Evolutionary conservation across 352 stramenopile species (phyloP).

Genomic region (Pythium aquatile): DNA sequence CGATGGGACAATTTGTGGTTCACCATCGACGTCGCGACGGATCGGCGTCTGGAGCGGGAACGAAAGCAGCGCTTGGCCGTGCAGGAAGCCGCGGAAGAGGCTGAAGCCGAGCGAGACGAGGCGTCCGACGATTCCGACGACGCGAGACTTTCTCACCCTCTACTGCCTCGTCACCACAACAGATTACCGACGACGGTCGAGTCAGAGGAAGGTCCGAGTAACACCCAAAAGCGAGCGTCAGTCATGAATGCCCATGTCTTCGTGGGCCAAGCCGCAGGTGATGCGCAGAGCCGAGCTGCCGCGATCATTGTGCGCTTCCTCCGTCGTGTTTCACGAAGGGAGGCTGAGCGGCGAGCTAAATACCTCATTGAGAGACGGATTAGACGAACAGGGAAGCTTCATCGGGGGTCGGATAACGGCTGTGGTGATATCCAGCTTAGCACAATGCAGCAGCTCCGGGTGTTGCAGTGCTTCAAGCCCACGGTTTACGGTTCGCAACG

Average conservation of each 20-base stretch:
- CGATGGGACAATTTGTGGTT: constrained; percentile 32
- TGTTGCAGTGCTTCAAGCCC: constrained; percentile 71
- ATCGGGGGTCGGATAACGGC: constrained; percentile 22
- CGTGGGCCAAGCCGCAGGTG: constrained; percentile 17
- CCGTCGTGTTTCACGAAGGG: constrained; percentile 32
- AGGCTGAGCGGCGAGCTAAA: constrained; percentile 29
- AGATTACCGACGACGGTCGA: neutral
- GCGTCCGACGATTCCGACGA: constrained; percentile 9
- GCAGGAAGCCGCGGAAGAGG: constrained; percentile 14
- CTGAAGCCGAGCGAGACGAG: neutral
- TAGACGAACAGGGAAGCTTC: constrained; percentile 22
- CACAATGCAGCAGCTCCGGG: constrained; percentile 40
- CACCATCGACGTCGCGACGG: constrained; percentile 15
- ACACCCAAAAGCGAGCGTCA: constrained; percentile 10
- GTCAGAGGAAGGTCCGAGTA: neutral
- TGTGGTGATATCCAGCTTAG: constrained; percentile 28
- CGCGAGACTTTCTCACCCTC: neutral
- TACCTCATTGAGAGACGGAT: constrained; percentile 35
- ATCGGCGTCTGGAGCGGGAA: constrained; percentile 1
- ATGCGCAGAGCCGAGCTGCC: constrained; percentile 39
- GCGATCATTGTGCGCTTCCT: constrained; percentile 67
- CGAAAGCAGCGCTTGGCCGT: constrained; percentile 13
- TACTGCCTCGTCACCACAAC: neutral
- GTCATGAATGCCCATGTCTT: constrained; percentile 17
- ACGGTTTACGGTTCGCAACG: constrained; percentile 35